Percentiles rank a stretch among this genome's conserved stretches.
These are phyloP conservation scores for Fusarium chlamydosporum DNA, from an alignment of 2,329 filamentous ascomycete genomes.

Conservation along the genomic window DNA sequence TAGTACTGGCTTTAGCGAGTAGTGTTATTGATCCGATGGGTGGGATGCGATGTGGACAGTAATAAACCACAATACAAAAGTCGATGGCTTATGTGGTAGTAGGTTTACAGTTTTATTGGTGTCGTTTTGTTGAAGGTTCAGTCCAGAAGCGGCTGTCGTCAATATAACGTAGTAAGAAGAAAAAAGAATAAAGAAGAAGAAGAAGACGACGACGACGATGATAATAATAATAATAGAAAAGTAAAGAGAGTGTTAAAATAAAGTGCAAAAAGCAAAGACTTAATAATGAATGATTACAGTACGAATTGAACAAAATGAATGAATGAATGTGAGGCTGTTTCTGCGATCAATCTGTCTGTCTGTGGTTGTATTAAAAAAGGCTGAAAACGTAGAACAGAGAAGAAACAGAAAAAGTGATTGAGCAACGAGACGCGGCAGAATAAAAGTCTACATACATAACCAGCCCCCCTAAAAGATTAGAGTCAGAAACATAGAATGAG, in stretches of 20 bases:
- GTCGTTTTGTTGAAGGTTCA: neutral
- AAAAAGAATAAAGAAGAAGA: neutral
- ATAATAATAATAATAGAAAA: neutral
- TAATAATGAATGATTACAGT: slow-evolving; percentile 1
- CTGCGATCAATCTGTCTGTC: slow-evolving; percentile 19
- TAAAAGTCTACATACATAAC: slow-evolving; percentile 14
- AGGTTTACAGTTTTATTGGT: neutral
- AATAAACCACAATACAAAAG: slow-evolving; percentile 2
- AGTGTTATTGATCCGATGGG: slow-evolving; percentile 10
- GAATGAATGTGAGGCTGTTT: slow-evolving; percentile 12
- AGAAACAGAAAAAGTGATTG: neutral
- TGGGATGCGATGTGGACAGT: too few relatives aligned
- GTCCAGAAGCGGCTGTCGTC: neutral
- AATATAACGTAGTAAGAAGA: neutral
- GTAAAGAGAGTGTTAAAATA: neutral
- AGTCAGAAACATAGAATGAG: neutral
- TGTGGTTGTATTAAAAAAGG: slow-evolving; percentile 2
- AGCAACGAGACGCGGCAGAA: slow-evolving; percentile 1
- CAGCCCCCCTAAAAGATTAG: neutral
- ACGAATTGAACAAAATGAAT: slow-evolving; percentile 1
- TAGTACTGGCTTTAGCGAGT: slow-evolving; percentile 28
- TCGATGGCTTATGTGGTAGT: neutral
- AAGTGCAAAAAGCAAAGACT: neutral
- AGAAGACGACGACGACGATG: neutral
- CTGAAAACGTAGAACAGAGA: slow-evolving; percentile 19